A percentile compares a stretch with the other conserved stretches of the same genome.
These are phyloP conservation scores for Scedosporium minutisporum DNA, from an alignment of 2,329 filamentous ascomycete species.

Conservation along the genomic window DNA sequence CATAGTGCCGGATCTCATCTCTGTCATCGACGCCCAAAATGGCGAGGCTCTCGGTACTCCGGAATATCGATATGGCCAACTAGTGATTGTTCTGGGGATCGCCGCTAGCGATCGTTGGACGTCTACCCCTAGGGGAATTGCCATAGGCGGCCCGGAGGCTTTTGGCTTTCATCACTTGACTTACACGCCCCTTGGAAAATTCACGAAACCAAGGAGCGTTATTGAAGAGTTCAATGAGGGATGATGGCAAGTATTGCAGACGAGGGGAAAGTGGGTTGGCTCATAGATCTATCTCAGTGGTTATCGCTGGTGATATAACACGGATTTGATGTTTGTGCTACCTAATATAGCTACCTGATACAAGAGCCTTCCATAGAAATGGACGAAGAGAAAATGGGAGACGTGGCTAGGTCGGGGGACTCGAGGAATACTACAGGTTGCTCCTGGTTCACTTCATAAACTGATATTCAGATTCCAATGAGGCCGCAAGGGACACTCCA, in stretches of 20 bases:
- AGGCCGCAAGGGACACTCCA: not conserved
- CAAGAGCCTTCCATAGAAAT: not conserved
- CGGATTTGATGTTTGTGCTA: too few species aligned
- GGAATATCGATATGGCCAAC: constrained; percentile 44
- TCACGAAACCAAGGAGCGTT: constrained; percentile 39
- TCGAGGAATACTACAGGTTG: too few species aligned
- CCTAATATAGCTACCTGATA: not conserved
- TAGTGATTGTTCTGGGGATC: constrained; percentile 39
- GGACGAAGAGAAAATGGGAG: not conserved
- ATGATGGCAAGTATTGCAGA: too few species aligned
- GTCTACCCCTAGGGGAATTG: constrained; percentile 32
- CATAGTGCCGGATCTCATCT: constrained; percentile 47
- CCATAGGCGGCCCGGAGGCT: constrained; percentile 37
- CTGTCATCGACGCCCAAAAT: constrained; percentile 44
- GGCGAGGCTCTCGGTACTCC: constrained; percentile 47
- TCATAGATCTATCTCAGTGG: too few species aligned
- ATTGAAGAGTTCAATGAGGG: constrained; percentile 35
- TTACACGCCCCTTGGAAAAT: constrained; percentile 37
- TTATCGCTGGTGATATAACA: too few species aligned
- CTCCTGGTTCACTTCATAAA: too few species aligned
- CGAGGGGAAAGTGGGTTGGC: too few species aligned
- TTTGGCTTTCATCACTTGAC: constrained; percentile 38
- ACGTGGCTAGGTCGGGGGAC: too few species aligned
- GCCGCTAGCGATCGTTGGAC: constrained; percentile 35
- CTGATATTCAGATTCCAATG: too few species aligned